Base-by-base conservation (phyloP, 495 filamentous ascomycete genomes). In the Penicillium arizonense region DNA sequence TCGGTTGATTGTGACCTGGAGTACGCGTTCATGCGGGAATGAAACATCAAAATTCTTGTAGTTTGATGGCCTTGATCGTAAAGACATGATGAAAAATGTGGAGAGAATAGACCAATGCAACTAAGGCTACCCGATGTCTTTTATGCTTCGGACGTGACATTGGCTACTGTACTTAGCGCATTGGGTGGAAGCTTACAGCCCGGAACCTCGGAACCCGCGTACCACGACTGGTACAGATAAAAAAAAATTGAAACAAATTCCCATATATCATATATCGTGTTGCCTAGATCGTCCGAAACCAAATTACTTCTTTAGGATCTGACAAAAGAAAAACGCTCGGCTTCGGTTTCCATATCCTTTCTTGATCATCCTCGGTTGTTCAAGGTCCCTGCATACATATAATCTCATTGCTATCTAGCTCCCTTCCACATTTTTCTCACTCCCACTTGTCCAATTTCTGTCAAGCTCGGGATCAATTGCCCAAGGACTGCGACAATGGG, bases 1-100 rank as follows among this genome's bases (percentile, higher is more conserved):
- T 43, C 77, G 55, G 47, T 72, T 72, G 18, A 80, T 61, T 1
- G 73, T 77, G 54, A 77, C 62, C 44, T 71, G 68, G 26, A 78
- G 53, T 49, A 74, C 60, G 7, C 69, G 69, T 18, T 71, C 68
- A 24, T 66, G 53, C 7, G 76, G 77, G 41, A 77, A 77, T 1
- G 74, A 68, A 46, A 77, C 64, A 52, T 51, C 52, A 43, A 60
- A 75, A 50, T 63, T 62, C 32, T 45, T 54, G 58, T 57, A 64
- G 45, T 44, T 48, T 38, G 36, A 38, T n/a, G 44, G 20, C 39
- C 26, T 44, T 20, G 47, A 58, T 50, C 58, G 42, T 55, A 61
- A 41, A 47, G 61, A 64, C 68, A 62, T 75, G 36, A 33, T 28
- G 33, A 33, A 46, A 14, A 32, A 16, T 21, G 26, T 41, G n/a